Percentiles rank a stretch among this genome's conserved stretches.
These are phyloP conservation scores for Ustilago sp. DNA, from an alignment of 1,284 basidiomycete genomes.

Conservation along the genomic window DNA sequence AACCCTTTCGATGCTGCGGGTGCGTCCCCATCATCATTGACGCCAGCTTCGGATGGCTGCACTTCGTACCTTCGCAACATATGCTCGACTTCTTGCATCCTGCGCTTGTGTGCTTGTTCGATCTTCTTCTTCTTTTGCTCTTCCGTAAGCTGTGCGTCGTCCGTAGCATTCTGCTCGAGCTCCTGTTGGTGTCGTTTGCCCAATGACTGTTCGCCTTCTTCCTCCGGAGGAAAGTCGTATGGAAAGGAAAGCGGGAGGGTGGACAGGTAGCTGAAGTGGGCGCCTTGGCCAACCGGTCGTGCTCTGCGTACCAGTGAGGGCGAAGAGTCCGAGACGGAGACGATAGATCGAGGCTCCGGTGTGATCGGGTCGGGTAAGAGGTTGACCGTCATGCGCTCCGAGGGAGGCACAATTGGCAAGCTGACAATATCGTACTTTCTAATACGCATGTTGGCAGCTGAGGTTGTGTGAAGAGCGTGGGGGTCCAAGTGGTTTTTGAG, in stretches of 20 bases:
- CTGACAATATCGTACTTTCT: constrained; percentile 48
- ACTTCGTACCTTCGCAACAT: constrained; percentile 57
- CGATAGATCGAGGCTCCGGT: constrained; percentile 72
- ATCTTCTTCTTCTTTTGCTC: constrained; percentile 43
- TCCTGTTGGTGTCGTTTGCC: constrained; percentile 48
- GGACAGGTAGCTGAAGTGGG: constrained; percentile 84
- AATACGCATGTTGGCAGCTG: constrained; percentile 23
- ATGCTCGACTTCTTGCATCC: constrained; percentile 62
- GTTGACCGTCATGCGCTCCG: constrained; percentile 77
- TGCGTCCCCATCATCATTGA: background rate
- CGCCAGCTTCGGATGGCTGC: constrained; percentile 27
- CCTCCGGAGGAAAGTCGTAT: constrained; percentile 75
- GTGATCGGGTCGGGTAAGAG: constrained; percentile 79
- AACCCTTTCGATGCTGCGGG: constrained; percentile 16
- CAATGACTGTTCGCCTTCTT: constrained; percentile 43
- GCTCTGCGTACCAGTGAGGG: constrained; percentile 76
- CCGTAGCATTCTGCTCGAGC: constrained; percentile 23
- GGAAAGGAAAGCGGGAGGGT: constrained; percentile 89
- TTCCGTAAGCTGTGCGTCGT: constrained; percentile 30
- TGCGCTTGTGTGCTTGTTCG: constrained; percentile 36
- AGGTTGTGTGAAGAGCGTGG: constrained; percentile 10
- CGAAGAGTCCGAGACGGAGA: constrained; percentile 70
- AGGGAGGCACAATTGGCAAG: constrained; percentile 76
- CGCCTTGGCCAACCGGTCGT: constrained; percentile 74
- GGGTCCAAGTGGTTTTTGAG: background rate